Evolutionary conservation across 257 asterid genomes (phyloP), one percentile per base, ranked within the genome.

Genomic region (Lycium ferocissimum): DNA sequence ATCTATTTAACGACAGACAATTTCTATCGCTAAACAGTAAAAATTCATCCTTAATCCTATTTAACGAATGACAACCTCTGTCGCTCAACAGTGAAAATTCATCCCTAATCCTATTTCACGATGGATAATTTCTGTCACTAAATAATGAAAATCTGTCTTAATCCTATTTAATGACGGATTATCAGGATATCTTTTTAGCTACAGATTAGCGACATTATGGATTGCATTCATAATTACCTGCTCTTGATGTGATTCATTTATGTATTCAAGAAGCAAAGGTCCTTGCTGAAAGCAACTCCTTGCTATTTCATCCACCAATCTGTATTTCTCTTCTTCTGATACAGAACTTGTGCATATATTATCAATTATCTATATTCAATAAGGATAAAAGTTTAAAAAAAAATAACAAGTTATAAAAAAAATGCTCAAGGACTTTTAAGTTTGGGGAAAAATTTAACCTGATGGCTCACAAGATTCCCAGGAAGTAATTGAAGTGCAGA

Each of bases 401-500:
- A 33, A 13, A 0, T 0, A 70, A 70, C 54, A 70, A 70, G 2
- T 38, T 3, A 37, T 7, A 65, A 72, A 17, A 20, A 47, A 17
- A 20, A 47, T 2, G 22, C 45, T 76, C 81, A 0, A 76, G 2
- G 22, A 49, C 51, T 20, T 38, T 40, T 35, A 53, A 18, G 15
- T 20, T 11, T 37, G 4, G 7, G 17, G 53, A 33, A 0, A 12
- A 2, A 35, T 6, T 54, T 7, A 65, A 93, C 98, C 97, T 94
- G 94, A 66, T 79, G 83, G 83, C 87, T 90, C 49, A 94, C 98
- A 12, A 92, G 94, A 85, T 94, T 92, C n/a, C 94, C 97, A 0
- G 93, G 93, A 6, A 86, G 95, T 35, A 94, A 87, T 37, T 93
- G 91, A 80, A 92, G 92, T 2, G 98, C 94, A 14, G 87, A 78